Conservation (phyloP, 2,329 filamentous ascomycete genomes). For the Aurifilum marmelostoma region DNA sequence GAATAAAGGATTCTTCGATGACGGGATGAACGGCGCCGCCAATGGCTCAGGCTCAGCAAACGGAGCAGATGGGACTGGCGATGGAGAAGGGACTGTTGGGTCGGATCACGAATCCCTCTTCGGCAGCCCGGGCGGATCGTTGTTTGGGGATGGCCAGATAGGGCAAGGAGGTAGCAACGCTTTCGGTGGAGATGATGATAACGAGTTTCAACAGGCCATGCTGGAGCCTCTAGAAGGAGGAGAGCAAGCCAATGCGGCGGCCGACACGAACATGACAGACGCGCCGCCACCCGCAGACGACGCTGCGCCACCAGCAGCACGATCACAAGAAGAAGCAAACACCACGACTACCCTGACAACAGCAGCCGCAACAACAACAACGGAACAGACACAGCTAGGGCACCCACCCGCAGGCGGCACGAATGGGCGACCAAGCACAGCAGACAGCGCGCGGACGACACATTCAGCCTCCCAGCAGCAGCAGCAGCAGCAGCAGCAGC, state of each 20-base stretch:
- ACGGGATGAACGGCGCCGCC: slow-evolving; percentile 31
- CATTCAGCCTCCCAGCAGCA: not conserved
- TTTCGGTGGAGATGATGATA: slow-evolving; percentile 82
- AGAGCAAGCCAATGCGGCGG: slow-evolving; percentile 45
- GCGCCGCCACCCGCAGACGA: slow-evolving; percentile 20
- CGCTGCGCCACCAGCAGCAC: slow-evolving; percentile 1
- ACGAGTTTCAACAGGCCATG: slow-evolving; percentile 78
- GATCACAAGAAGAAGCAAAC: not conserved
- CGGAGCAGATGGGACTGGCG: slow-evolving; percentile 43
- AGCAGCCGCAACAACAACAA: not conserved
- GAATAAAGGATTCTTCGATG: slow-evolving; percentile 58
- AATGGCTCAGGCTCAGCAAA: slow-evolving; percentile 37
- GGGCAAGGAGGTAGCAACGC: slow-evolving; percentile 49
- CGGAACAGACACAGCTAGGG: slow-evolving; percentile 15
- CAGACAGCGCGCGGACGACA: slow-evolving; percentile 11
- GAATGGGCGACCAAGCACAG: slow-evolving; percentile 23
- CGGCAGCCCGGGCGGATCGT: slow-evolving; percentile 76
- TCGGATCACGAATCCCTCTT: slow-evolving; percentile 82
- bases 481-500: not conserved
- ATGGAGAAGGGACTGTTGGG: slow-evolving; percentile 63
- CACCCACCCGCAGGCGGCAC: slow-evolving; percentile 27
- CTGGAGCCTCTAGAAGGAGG: slow-evolving; percentile 45
- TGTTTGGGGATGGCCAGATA: slow-evolving; percentile 75
- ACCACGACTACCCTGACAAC: too few relatives aligned
- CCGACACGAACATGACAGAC: slow-evolving; percentile 41